Conservation (phyloP, 2,329 filamentous ascomycete species). For the Phyllosticta citribraziliensis region DNA sequence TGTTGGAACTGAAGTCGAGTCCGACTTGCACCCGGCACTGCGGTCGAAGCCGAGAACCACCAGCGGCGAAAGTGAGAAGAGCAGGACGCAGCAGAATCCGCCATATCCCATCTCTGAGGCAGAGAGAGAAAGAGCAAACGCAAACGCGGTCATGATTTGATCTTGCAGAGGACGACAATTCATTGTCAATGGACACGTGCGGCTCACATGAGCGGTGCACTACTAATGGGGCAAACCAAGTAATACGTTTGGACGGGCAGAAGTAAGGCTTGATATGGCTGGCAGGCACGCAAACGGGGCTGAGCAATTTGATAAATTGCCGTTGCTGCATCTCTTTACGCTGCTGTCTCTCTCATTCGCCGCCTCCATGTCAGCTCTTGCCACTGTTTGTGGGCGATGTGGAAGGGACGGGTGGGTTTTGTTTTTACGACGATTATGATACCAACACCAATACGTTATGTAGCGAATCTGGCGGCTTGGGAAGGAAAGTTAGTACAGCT, state of each 20-base stretch:
- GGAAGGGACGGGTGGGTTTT: not conserved
- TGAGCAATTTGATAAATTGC: no score
- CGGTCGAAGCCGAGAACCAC: not conserved
- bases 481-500: not conserved
- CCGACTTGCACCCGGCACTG: slow-evolving; percentile 8
- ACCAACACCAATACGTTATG: not conserved
- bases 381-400: not conserved
- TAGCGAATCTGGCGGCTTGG: not conserved
- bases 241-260: no score
- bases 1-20: not conserved
- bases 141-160: not conserved
- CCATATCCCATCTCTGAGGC: not conserved
- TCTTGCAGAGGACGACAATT: not conserved
- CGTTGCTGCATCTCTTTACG: no score
- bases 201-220: no score
- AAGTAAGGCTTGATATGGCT: no score
- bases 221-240: no score
- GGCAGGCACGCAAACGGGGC: no score
- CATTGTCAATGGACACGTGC: no score
- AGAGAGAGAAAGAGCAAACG: not conserved
- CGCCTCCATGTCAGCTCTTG: not conserved
- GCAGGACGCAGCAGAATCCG: not conserved
- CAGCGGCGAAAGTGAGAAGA: not conserved
- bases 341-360: no score
- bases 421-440: not conserved